Evolutionary conservation across 169 alveolate species (phyloP).

Genomic region (Cryptosporidium felis): DNA sequence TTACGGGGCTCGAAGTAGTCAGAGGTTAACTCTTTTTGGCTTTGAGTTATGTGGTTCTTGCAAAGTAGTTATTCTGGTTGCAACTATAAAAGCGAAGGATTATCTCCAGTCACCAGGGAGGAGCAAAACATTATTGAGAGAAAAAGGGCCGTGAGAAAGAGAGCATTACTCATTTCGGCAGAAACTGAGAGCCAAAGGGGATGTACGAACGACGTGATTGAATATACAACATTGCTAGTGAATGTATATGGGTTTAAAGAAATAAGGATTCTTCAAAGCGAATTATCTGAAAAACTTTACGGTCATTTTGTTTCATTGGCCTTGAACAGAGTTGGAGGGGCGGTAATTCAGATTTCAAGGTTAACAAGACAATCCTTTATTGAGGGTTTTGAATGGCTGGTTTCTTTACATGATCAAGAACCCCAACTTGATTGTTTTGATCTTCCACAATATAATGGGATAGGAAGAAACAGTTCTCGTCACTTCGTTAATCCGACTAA

Average conservation of each 20-base stretch:
- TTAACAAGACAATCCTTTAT: slow-evolving; percentile 39
- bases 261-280: slow-evolving; percentile 38
- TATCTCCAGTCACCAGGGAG: too few relatives aligned
- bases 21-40: too few relatives aligned
- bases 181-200: slow-evolving; percentile 35
- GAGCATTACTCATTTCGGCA: slow-evolving; percentile 52
- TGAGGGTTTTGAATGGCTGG: slow-evolving; percentile 65
- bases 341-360: slow-evolving; percentile 19
- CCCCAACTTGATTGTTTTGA: neutral
- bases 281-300: slow-evolving; percentile 25
- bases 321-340: slow-evolving; percentile 34
- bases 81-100: too few relatives aligned
- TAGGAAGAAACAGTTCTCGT: neutral
- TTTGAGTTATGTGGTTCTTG: too few relatives aligned
- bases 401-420: slow-evolving; percentile 7
- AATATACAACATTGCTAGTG: slow-evolving; percentile 39
- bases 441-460: neutral
- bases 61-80: too few relatives aligned
- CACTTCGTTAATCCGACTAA: too few relatives aligned
- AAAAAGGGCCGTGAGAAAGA: neutral
- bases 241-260: slow-evolving; percentile 47
- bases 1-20: too few relatives aligned
- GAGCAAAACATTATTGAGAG: neutral
- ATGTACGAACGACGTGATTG: slow-evolving; percentile 60
- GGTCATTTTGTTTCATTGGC: slow-evolving; percentile 37